Percentiles rank a stretch among this genome's conserved stretches.
Conservation (phyloP, 2,329 filamentous ascomycete genomes). For the Ophiostoma populinum region DNA sequence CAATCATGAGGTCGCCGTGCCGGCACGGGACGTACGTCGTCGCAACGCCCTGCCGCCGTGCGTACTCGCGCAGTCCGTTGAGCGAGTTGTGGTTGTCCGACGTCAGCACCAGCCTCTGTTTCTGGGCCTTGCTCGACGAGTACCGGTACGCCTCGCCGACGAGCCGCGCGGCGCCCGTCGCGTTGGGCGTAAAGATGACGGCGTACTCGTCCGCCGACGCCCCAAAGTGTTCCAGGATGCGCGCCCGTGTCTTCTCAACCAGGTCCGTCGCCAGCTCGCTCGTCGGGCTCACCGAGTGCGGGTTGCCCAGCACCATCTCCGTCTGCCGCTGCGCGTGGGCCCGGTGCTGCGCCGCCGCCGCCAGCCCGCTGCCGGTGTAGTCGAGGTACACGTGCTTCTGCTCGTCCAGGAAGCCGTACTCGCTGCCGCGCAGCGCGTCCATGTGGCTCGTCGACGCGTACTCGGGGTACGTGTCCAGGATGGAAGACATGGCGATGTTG, state of each 20-base stretch:
- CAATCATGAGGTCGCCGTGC: conserved; percentile 16
- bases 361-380: conserved; percentile 23
- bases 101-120: conserved; percentile 18
- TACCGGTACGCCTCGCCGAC: conserved; percentile 24
- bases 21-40: conserved; percentile 18
- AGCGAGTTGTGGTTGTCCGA: conserved; percentile 26
- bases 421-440: conserved; percentile 17
- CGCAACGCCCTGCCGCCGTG: conserved; percentile 13
- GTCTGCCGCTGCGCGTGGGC: conserved; percentile 18
- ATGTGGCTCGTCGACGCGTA: conserved; percentile 17
- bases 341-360: conserved; percentile 17
- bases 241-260: conserved; percentile 17
- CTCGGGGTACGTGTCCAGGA: conserved; percentile 17
- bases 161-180: conserved; percentile 21
- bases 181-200: conserved; percentile 24
- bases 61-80: conserved; percentile 22
- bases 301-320: conserved; percentile 21
- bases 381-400: conserved; percentile 24
- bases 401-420: conserved; percentile 22
- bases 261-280: conserved; percentile 18
- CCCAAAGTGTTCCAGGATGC: conserved; percentile 19
- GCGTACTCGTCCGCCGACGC: conserved; percentile 21
- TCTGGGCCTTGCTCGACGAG: not conserved
- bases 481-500: conserved; percentile 5
- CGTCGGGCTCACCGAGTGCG: conserved; percentile 23